Conservation (phyloP, 208 protist genomes). For the Trichomonas gallinae region DNA sequence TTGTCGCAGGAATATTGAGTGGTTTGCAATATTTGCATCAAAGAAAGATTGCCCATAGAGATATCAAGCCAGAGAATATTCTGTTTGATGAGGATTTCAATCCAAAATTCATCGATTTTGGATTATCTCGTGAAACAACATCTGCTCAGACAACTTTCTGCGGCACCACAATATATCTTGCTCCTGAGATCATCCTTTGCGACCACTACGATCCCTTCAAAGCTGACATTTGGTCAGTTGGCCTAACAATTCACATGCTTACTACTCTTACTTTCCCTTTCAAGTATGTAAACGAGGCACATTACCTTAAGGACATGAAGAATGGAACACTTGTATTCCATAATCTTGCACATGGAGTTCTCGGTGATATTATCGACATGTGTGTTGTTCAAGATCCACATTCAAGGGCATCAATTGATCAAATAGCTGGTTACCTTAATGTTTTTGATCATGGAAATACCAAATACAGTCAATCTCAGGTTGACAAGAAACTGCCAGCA, state of each 20-base stretch:
- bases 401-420: neutral
- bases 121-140: slow-evolving; percentile 58
- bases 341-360: neutral
- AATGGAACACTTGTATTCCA: neutral
- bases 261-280: neutral
- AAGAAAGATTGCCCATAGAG: slow-evolving; percentile 47
- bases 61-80: slow-evolving; percentile 66
- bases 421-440: neutral
- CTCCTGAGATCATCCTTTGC: slow-evolving; percentile 41
- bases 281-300: neutral
- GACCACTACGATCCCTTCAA: neutral
- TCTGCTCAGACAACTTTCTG: slow-evolving; percentile 62
- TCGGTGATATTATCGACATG: neutral
- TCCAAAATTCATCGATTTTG: slow-evolving; percentile 73
- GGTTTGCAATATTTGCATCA: slow-evolving; percentile 88
- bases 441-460: neutral
- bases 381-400: neutral
- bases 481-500: neutral
- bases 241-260: neutral
- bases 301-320: neutral
- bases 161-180: slow-evolving; percentile 68
- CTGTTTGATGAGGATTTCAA: slow-evolving; percentile 54
- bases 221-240: neutral
- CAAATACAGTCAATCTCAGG: neutral
- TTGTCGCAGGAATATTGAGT: slow-evolving; percentile 90